Conservation (phyloP, 2,329 filamentous ascomycete species). For the Colletotrichum eremochloae region DNA sequence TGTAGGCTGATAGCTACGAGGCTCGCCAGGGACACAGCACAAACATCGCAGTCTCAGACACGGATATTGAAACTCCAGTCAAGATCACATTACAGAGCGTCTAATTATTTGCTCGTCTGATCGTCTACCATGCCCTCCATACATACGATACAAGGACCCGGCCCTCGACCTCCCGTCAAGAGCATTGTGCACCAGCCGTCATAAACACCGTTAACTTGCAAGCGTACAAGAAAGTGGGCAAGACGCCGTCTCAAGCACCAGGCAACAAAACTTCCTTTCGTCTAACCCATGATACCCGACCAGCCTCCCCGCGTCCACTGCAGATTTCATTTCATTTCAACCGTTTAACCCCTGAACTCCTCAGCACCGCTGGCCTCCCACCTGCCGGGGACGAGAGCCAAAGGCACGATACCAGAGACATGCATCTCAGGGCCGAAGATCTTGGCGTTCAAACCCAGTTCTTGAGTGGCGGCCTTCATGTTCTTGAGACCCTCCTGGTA, state of each 20-base stretch:
- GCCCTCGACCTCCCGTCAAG: constrained; percentile 39
- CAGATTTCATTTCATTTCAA: constrained; percentile 34
- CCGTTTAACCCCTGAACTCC: constrained; percentile 70
- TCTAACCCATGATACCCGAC: constrained; percentile 34
- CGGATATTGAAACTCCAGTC: constrained; percentile 23
- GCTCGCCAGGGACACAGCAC: background rate
- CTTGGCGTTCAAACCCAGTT: constrained; percentile 83
- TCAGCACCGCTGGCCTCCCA: constrained; percentile 72
- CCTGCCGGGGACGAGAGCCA: constrained; percentile 81
- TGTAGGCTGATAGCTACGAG: background rate
- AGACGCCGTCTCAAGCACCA: constrained; percentile 37
- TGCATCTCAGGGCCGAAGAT: constrained; percentile 87
- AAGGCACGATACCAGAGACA: constrained; percentile 94
- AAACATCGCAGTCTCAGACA: background rate
- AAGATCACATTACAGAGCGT: constrained; percentile 45
- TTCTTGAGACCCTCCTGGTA: constrained; percentile 99
- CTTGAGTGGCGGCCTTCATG: constrained; percentile 96
- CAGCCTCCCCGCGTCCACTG: constrained; percentile 28
- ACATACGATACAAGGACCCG: constrained; percentile 44
- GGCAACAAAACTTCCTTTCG: constrained; percentile 42
- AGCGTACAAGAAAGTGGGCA: constrained; percentile 43
- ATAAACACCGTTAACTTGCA: constrained; percentile 44
- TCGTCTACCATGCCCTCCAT: constrained; percentile 42
- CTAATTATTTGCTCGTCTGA: constrained; percentile 44
- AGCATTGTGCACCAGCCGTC: constrained; percentile 42